Percentiles rank a stretch among this genome's conserved stretches.
Evolutionary conservation across 768 basidiomycete species (phyloP).

Genomic region (Rubroboletus pulcherrimus): DNA sequence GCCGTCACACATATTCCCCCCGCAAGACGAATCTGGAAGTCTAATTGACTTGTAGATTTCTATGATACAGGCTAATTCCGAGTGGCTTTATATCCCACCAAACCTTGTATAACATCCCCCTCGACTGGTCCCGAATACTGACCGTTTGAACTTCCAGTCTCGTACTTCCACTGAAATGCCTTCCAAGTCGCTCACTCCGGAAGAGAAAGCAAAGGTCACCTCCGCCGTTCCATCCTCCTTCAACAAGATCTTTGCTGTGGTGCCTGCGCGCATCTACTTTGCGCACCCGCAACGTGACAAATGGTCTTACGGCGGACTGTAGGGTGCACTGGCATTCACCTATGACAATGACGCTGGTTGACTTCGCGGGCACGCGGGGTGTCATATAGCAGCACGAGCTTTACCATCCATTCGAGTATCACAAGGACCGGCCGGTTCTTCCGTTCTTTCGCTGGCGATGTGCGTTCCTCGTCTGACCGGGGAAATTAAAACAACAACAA

Average conservation of each 20-base stretch:
- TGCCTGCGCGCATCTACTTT: slow-evolving; percentile 86
- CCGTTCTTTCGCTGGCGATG: slow-evolving; percentile 90
- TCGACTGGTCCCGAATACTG: too few species aligned
- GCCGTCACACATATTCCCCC: too few species aligned
- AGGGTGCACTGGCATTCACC: slow-evolving; percentile 79
- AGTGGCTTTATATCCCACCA: too few species aligned
- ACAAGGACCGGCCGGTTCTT: slow-evolving; percentile 86
- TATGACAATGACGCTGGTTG: slow-evolving; percentile 79
- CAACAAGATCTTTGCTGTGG: slow-evolving; percentile 77
- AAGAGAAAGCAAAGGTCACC: slow-evolving; percentile 79
- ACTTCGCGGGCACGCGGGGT: slow-evolving; percentile 78
- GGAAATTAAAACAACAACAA: too few species aligned
- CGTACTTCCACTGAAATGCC: slow-evolving; percentile 61
- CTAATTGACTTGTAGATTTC: too few species aligned
- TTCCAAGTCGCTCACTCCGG: slow-evolving; percentile 59
- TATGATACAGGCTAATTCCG: too few species aligned
- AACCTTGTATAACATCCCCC: too few species aligned
- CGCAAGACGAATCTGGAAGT: too few species aligned
- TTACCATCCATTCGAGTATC: slow-evolving; percentile 76
- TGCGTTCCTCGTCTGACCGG: slow-evolving; percentile 43
- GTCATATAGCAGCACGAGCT: slow-evolving; percentile 93
- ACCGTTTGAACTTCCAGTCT: too few species aligned
- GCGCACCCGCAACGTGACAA: slow-evolving; percentile 70
- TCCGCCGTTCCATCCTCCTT: slow-evolving; percentile 47
- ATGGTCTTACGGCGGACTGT: slow-evolving; percentile 86